Base-by-base conservation (phyloP, 495 filamentous ascomycete genomes). In the Amniculicola lignicola region DNA sequence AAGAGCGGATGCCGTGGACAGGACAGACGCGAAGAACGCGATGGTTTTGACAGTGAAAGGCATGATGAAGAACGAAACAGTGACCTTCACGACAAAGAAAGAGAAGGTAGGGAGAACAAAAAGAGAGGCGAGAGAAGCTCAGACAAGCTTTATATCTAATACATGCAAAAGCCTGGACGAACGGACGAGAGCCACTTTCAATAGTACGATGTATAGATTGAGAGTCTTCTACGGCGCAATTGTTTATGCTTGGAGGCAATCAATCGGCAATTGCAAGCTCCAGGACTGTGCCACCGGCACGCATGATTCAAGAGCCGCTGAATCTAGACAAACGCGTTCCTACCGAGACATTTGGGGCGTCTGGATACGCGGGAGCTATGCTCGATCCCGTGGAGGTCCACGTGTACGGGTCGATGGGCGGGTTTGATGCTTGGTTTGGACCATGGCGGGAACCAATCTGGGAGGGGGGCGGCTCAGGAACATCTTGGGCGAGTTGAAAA, bases 111-210 rank as follows among this genome's bases (percentile, higher is more conserved):
- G 27, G 36, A 47, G 22, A 18, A 15, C 11, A 35, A 47, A 47
- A 3, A 2, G 11, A 19, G 12, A 47, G 36, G 27, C n/a, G 9
- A 16, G 16, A 35, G 25, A 18, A 5, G 2, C 10, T n/a, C n/a
- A n/a, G n/a, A 35, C 44, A 15, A 33, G n/a, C 10, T 28, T 47
- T 47, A 29, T 47, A 47, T 47, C 24, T n/a, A n/a, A n/a, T n/a
- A n/a, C n/a, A n/a, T n/a, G n/a, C 27, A 4, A 25, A 47, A 18
- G 6, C 4, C 24, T 5, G 27, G 4, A 47, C 24, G n/a, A 29
- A 19, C 11, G 22, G n/a, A 25, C 25, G 16, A 29, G 44, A 28
- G 2, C 24, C 36, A 3, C n/a, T 19, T 47, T 11, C 23, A n/a
- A 18, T 33, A 25, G 36, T 6, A 47, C 25, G 27, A 28, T 25